Conservation (phyloP, 768 basidiomycete genomes). For the Mycena haematopus region DNA sequence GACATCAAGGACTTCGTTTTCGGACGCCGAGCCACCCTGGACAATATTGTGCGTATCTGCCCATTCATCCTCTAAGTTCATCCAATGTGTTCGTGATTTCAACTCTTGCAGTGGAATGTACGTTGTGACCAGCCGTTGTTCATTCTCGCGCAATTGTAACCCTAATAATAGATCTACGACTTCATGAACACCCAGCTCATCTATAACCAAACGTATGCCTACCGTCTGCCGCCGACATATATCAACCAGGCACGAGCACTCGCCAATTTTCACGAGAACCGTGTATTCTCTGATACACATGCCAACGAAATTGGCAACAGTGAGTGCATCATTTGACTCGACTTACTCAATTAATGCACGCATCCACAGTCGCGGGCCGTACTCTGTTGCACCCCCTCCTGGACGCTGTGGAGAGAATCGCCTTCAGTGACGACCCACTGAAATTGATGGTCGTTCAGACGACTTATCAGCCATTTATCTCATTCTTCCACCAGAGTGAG, state of each 20-base stretch:
- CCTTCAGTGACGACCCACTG: constrained; percentile 80
- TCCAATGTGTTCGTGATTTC: constrained; percentile 23
- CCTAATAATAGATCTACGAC: constrained; percentile 65
- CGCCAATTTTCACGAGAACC: constrained; percentile 82
- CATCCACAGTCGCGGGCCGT: constrained; percentile 74
- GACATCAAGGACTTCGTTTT: constrained; percentile 56
- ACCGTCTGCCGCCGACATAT: constrained; percentile 80
- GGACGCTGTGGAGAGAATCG: constrained; percentile 74
- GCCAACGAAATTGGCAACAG: constrained; percentile 80
- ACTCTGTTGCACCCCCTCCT: constrained; percentile 78
- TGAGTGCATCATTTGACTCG: constrained; percentile 40
- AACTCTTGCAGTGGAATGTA: constrained; percentile 70
- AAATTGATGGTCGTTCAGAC: constrained; percentile 80
- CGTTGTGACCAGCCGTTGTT: constrained; percentile 33
- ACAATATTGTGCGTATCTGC: constrained; percentile 50
- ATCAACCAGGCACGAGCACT: constrained; percentile 75
- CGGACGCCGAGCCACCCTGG: constrained; percentile 50
- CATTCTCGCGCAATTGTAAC: constrained; percentile 12
- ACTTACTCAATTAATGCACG: neutral
- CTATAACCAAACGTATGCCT: constrained; percentile 84
- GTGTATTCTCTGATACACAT: constrained; percentile 68
- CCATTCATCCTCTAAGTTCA: neutral
- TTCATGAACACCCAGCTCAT: constrained; percentile 76
- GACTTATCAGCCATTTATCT: constrained; percentile 91
- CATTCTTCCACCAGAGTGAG: constrained; percentile 82